Evolutionary conservation across 139 green algal genomes (phyloP).

Genomic region (Nannochloris sp.): DNA sequence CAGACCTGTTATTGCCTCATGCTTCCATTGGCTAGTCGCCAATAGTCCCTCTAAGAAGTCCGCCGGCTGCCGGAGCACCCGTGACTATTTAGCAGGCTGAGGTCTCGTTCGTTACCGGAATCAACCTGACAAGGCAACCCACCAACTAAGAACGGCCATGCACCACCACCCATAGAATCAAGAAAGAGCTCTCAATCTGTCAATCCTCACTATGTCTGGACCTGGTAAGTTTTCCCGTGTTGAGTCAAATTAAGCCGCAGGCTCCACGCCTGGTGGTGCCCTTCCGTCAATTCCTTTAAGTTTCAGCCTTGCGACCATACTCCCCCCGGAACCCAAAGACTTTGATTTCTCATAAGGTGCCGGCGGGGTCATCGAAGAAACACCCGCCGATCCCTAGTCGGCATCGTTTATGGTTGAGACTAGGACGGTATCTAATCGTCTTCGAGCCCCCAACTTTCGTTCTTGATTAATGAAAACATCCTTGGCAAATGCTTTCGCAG

Average conservation of each 20-base stretch:
- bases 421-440: conserved; percentile 99
- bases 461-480: conserved; percentile 99
- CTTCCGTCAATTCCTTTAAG: conserved; percentile 96
- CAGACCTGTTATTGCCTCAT: conserved; percentile 99
- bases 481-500: conserved; percentile 84
- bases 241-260: conserved; percentile 96
- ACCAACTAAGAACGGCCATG: conserved; percentile 79
- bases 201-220: conserved; percentile 93
- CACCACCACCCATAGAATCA: conserved; percentile 82
- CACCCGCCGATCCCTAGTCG: conserved; percentile 95
- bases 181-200: conserved; percentile 95
- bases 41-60: conserved; percentile 94
- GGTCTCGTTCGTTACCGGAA: conserved; percentile 97
- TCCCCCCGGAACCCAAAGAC: conserved; percentile 95
- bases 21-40: conserved; percentile 91
- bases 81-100: conserved; percentile 95
- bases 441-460: conserved; percentile 99
- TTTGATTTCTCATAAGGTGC: conserved; percentile 99
- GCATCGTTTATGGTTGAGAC: conserved; percentile 99
- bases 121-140: conserved; percentile 94
- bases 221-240: conserved; percentile 93
- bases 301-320: conserved; percentile 95
- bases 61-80: conserved; percentile 50
- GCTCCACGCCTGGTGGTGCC: conserved; percentile 90
- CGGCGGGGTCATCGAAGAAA: conserved; percentile 93